Percentiles rank a stretch among this genome's conserved stretches.
phyloP scores from a whole-genome alignment of 768 basidiomycete species.

The Mycena olivaceomarginata region DNA sequence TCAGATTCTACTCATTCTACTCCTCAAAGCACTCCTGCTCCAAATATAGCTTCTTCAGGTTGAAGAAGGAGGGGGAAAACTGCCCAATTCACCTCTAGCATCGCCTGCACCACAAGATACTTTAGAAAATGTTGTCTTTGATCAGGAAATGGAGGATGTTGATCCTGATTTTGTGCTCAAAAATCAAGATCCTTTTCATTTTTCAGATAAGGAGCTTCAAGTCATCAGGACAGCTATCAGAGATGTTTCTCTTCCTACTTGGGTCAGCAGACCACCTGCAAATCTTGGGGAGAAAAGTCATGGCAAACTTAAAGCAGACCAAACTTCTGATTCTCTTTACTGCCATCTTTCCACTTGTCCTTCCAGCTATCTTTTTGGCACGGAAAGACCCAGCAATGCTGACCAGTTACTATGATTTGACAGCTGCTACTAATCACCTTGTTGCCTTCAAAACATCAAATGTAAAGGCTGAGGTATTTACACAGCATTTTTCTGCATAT shows the following conservation, averaged over 20 bases:
- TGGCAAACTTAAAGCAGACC: constrained; percentile 48
- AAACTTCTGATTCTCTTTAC: constrained; percentile 43
- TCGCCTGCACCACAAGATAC: too few relatives aligned
- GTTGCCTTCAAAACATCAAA: constrained; percentile 36
- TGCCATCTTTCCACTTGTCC: constrained; percentile 39
- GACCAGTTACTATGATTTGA: constrained; percentile 32
- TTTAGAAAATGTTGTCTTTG: neutral
- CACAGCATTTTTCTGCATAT: constrained; percentile 22
- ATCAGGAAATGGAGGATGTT: neutral
- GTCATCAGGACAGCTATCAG: neutral
- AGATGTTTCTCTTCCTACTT: constrained; percentile 36
- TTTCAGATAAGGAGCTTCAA: neutral
- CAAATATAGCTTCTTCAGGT: too few relatives aligned
- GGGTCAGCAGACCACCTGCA: constrained; percentile 36
- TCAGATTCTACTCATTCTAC: too few relatives aligned
- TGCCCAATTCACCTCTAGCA: too few relatives aligned
- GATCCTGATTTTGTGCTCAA: too few relatives aligned
- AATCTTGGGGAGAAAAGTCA: constrained; percentile 47
- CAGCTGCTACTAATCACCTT: constrained; percentile 39
- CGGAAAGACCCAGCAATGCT: neutral
- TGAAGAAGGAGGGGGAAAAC: too few relatives aligned
- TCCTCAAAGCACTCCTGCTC: neutral
- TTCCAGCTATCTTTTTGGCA: constrained; percentile 30
- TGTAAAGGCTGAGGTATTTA: constrained; percentile 32
- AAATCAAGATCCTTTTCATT: neutral